Evolutionary conservation across 495 filamentous ascomycete species (phyloP).

Genomic region (Astrothelium subdiscretum): DNA sequence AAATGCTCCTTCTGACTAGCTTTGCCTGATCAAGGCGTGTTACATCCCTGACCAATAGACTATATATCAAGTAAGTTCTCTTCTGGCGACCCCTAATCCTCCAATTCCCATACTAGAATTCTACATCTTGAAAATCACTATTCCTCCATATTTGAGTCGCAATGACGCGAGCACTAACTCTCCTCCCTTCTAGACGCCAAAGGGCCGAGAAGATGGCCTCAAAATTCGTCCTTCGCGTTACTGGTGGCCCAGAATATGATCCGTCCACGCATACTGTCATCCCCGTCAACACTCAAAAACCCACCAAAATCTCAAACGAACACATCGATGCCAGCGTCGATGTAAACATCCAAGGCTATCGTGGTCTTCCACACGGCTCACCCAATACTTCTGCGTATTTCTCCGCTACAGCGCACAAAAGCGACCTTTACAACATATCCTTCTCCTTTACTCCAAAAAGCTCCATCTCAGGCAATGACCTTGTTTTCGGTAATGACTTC

Average conservation of each 20-base stretch:
- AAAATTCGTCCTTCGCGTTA: slow-evolving; percentile 58
- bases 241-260: slow-evolving; percentile 65
- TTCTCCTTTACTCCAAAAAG: slow-evolving; percentile 61
- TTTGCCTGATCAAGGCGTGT: too few species aligned
- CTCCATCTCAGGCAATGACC: slow-evolving; percentile 53
- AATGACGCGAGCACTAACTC: not conserved
- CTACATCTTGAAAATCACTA: too few species aligned
- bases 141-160: too few species aligned
- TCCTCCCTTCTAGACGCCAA: not conserved
- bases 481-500: slow-evolving; percentile 90
- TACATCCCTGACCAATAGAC: not conserved
- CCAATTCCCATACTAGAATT: too few species aligned
- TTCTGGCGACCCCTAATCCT: too few species aligned
- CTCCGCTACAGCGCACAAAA: slow-evolving; percentile 48
- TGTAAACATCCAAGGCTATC: slow-evolving; percentile 58
- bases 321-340: slow-evolving; percentile 48
- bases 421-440: slow-evolving; percentile 71
- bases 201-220: slow-evolving; percentile 25
- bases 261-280: slow-evolving; percentile 51
- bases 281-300: slow-evolving; percentile 54
- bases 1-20: not conserved
- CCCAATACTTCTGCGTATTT: slow-evolving; percentile 58
- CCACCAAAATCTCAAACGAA: slow-evolving; percentile 45
- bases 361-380: slow-evolving; percentile 10
- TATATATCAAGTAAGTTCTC: not conserved